These are phyloP conservation scores for Annulohypoxylon bovei DNA, from an alignment of 495 filamentous ascomycete species.

Conservation along the genomic window DNA sequence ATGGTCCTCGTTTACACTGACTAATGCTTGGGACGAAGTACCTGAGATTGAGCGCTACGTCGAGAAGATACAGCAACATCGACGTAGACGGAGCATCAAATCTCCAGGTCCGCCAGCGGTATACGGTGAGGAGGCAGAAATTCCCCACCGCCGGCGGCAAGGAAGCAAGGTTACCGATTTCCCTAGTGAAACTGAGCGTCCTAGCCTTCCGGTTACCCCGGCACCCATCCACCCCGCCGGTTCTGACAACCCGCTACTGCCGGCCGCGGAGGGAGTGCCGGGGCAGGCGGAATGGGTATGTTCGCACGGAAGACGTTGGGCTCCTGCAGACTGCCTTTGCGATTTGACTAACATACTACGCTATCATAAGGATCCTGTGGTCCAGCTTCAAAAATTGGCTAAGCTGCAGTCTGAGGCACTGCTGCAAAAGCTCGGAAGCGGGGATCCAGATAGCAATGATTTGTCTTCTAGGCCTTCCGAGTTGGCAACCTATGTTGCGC, in stretches of 20 bases:
- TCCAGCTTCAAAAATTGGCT: slow-evolving; percentile 74
- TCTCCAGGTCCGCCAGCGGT: slow-evolving; percentile 25
- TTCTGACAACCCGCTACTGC: slow-evolving; percentile 67
- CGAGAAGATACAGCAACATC: slow-evolving; percentile 71
- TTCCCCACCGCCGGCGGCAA: slow-evolving; percentile 53
- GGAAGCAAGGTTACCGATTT: slow-evolving; percentile 83
- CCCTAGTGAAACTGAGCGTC: slow-evolving; percentile 82
- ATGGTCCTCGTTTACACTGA: slow-evolving; percentile 70
- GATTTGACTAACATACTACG: slow-evolving; percentile 64
- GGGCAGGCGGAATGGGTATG: slow-evolving; percentile 90
- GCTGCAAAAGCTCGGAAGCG: slow-evolving; percentile 53
- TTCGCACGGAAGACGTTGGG: slow-evolving; percentile 65
- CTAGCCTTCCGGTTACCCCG: slow-evolving; percentile 90
- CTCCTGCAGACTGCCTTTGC: slow-evolving; percentile 66
- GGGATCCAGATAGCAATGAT: slow-evolving; percentile 36
- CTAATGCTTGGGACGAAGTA: slow-evolving; percentile 90
- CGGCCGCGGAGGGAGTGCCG: slow-evolving; percentile 81
- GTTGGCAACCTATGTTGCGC: slow-evolving; percentile 60
- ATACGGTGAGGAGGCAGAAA: slow-evolving; percentile 32
- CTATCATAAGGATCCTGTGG: slow-evolving; percentile 72
- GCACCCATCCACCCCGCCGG: slow-evolving; percentile 73
- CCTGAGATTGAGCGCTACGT: slow-evolving; percentile 85
- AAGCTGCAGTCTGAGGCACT: slow-evolving; percentile 69
- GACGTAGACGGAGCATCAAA: slow-evolving; percentile 62
- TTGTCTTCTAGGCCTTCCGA: slow-evolving; percentile 59